Percentiles rank a stretch among this genome's conserved stretches.
Evolutionary conservation across 2,329 filamentous ascomycete genomes (phyloP).

Genomic region (Ophiostoma piceae): DNA sequence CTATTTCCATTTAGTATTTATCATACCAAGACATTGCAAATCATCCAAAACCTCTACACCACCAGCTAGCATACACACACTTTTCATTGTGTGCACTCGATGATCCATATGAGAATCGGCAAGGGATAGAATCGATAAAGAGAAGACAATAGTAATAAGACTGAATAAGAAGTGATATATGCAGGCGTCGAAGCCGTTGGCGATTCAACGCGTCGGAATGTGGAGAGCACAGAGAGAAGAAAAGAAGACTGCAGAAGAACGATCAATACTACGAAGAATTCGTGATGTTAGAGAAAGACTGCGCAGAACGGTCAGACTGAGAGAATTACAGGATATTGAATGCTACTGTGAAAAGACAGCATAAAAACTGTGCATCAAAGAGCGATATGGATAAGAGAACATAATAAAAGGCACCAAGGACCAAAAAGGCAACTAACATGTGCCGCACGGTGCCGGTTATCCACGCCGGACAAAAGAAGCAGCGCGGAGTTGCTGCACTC

Average conservation of each 20-base stretch:
- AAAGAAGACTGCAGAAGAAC: background rate
- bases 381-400: background rate
- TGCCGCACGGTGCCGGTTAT: background rate
- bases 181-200: conserved; percentile 6
- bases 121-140: conserved; percentile 5
- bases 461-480: background rate
- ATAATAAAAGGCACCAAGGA: background rate
- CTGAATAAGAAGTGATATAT: background rate
- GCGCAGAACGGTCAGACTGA: background rate
- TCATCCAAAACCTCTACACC: background rate
- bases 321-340: background rate
- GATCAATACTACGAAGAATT: background rate
- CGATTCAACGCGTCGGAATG: conserved; percentile 7
- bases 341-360: background rate
- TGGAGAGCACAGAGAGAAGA: background rate
- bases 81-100: background rate
- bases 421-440: background rate
- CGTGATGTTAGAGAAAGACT: background rate
- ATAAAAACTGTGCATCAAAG: conserved; percentile 13
- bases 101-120: conserved; percentile 4
- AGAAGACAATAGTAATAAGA: background rate
- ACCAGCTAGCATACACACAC: background rate
- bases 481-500: background rate
- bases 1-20: background rate
- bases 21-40: conserved; percentile 7